Evolutionary conservation across 371 early-diverging fungal species (phyloP), one percentile per base, ranked within the genome.

Genomic region (Mortierella polycephala): DNA sequence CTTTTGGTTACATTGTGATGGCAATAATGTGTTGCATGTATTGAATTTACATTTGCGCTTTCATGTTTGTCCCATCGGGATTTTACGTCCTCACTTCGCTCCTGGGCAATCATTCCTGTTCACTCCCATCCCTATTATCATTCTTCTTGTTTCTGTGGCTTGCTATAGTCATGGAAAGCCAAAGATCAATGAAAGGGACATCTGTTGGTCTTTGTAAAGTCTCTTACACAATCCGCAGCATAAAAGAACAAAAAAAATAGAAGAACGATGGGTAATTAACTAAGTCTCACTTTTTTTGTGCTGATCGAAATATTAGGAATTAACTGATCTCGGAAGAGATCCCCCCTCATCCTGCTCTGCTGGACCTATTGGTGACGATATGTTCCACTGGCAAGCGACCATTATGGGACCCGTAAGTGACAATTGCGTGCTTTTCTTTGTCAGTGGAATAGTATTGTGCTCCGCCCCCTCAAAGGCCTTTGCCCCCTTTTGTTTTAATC

Each of bases 311-410:
- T 37, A 62, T 63, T 84, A 97, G 96, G 98, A 98, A 90, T 86
- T 97, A 84, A 89, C 88, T 88, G 98, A 97, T 86, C 92, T 98
- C 83, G 94, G 92, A 70, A 91, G 95, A 81, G 98, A 98, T 88
- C 98, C 96, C 53, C 96, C 96, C 64, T 93, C 95, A 45, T 93
- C 95, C 53, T 96, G 96, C 90, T 93, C 93, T 74, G 97, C 96
- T 40, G 97, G 97, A 12, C 97, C 97, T 65, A 87, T 91, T 67
- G 94, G 94, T 50, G 96, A 96, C 53, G 97, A 96, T 80, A 80
- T 90, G 67, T 90, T 92, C 85, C 95, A 96, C 86, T 96, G 96
- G 96, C 96, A 96, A 83, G 98, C 98, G 39, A 96, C 97, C 60
- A 96, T 97, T 76, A 95, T 97, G 94, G 97, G 96, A 61, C 96